These are phyloP conservation scores for Saccharum officinarum DNA, from an alignment of 176 grass and related monocot genomes.

Conservation along the genomic window DNA sequence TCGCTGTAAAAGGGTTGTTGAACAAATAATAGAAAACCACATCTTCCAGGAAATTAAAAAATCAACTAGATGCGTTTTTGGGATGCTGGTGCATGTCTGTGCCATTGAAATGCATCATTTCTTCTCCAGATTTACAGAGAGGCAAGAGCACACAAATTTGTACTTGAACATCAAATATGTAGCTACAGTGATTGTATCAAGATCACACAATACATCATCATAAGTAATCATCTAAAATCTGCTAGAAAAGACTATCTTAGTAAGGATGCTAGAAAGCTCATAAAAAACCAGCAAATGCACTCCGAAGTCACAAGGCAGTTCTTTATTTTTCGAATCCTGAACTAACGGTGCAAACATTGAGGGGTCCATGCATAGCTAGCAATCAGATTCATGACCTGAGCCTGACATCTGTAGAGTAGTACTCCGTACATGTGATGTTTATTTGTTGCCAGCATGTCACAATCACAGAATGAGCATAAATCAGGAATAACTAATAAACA, in stretches of 20 bases:
- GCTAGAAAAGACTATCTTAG: background rate
- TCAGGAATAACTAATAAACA: constrained; percentile 25
- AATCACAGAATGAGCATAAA: constrained; percentile 29
- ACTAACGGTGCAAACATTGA: constrained; percentile 10
- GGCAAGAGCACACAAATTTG: background rate
- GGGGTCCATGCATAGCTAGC: constrained; percentile 6
- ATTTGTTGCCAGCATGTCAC: constrained; percentile 18
- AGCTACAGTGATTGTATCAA: background rate
- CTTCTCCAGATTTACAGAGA: background rate
- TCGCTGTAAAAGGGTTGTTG: background rate
- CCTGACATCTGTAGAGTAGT: background rate
- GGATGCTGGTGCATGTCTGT: background rate
- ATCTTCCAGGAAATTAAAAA: background rate
- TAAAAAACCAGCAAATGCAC: background rate
- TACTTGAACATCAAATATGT: background rate
- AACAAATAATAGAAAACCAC: background rate
- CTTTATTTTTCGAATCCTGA: constrained; percentile 1
- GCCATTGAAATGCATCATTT: background rate
- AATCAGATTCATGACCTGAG: background rate
- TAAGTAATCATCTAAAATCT: background rate
- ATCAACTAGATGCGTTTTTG: background rate
- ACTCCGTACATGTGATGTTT: background rate
- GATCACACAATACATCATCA: background rate
- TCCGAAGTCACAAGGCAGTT: background rate
- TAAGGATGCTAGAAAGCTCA: background rate